Evolutionary conservation across 2,329 filamentous ascomycete species (phyloP).

Genomic region (Ophiostoma montium): DNA sequence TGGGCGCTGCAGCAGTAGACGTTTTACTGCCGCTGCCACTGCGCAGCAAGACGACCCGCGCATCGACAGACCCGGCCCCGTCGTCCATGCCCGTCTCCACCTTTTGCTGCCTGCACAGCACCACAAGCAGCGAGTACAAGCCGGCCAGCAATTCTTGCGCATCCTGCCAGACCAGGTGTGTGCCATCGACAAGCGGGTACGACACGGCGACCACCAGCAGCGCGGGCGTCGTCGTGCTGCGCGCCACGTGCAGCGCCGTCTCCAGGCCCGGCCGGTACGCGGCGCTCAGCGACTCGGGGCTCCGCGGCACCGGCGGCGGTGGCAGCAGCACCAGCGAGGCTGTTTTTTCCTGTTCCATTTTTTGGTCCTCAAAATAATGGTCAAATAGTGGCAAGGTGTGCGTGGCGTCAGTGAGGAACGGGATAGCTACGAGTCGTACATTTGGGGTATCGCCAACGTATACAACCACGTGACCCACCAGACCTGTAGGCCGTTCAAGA

Average conservation of each 20-base stretch:
- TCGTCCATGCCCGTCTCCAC: constrained; percentile 44
- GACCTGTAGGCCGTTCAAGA: too few relatives aligned
- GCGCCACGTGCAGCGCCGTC: constrained; percentile 36
- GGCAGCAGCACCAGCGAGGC: constrained; percentile 48
- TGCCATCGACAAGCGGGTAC: constrained; percentile 24
- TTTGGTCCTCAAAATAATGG: not conserved
- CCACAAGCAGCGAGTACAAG: constrained; percentile 64
- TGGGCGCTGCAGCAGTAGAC: constrained; percentile 31
- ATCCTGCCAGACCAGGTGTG: constrained; percentile 47
- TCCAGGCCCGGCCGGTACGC: constrained; percentile 47
- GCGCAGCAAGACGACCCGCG: constrained; percentile 59
- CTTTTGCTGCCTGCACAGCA: constrained; percentile 50
- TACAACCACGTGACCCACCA: too few relatives aligned
- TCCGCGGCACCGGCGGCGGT: constrained; percentile 42
- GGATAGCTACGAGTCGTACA: too few relatives aligned
- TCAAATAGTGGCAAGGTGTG: too few relatives aligned
- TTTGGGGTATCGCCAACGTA: too few relatives aligned
- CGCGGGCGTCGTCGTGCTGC: constrained; percentile 21
- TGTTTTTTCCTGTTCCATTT: not conserved
- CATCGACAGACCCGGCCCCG: constrained; percentile 58
- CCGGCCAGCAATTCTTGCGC: constrained; percentile 62
- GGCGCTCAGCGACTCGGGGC: constrained; percentile 35
- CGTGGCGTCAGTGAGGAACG: too few relatives aligned
- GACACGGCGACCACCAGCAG: constrained; percentile 43
- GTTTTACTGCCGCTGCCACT: constrained; percentile 30